phyloP scores from a whole-genome alignment of 2,329 filamentous ascomycete species.

The Alternaria sp. region DNA sequence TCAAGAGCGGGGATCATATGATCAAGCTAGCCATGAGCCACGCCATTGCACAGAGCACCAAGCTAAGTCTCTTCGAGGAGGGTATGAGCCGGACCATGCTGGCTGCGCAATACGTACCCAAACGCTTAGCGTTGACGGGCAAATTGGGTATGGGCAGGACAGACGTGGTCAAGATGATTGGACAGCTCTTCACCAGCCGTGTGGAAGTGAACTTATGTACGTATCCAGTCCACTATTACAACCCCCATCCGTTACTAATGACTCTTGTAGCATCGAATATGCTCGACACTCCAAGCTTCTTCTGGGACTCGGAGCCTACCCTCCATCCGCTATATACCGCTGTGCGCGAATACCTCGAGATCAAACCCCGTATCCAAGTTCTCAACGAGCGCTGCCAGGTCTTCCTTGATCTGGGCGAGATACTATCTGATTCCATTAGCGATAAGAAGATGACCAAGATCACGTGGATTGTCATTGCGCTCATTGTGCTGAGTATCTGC shows the following conservation, averaged over 20 bases:
- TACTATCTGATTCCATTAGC: constrained; percentile 88
- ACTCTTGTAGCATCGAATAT: constrained; percentile 80
- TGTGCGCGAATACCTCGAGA: constrained; percentile 96
- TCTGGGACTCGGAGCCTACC: constrained; percentile 97
- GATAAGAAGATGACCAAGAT: constrained; percentile 96
- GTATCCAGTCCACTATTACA: constrained; percentile 49
- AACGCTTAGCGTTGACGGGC: constrained; percentile 86
- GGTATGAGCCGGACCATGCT: constrained; percentile 94
- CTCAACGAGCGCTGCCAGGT: constrained; percentile 97
- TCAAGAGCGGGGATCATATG: constrained; percentile 96
- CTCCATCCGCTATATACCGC: constrained; percentile 93
- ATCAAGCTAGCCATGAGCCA: constrained; percentile 98
- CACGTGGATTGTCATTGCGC: constrained; percentile 97
- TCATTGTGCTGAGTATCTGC: constrained; percentile 89
- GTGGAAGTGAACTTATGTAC: constrained; percentile 98
- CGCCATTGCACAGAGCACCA: constrained; percentile 96
- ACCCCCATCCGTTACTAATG: constrained; percentile 5
- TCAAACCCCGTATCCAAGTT: constrained; percentile 93
- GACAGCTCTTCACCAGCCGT: constrained; percentile 87
- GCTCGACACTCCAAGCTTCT: constrained; percentile 94
- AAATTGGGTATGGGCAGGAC: constrained; percentile 89
- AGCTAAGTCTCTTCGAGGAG: constrained; percentile 95
- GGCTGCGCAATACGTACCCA: constrained; percentile 90
- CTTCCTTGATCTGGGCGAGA: constrained; percentile 95
- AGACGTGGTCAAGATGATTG: constrained; percentile 92